A percentile compares a stretch with the other conserved stretches of the same genome.
Conservation (phyloP, 805 yeast species). For the Zygotorulaspora florentina region DNA sequence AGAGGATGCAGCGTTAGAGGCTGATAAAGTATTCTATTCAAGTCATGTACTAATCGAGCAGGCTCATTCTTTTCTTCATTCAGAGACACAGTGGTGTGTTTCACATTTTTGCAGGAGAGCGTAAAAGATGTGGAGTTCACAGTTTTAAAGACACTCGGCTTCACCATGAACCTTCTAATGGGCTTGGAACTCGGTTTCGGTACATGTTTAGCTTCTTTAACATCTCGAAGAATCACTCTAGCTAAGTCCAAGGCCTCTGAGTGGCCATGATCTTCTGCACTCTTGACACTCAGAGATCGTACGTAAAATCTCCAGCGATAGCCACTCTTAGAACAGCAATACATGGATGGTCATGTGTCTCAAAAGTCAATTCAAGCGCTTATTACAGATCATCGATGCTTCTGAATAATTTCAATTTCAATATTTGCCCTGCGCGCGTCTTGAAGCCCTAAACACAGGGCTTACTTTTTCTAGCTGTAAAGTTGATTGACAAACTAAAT, state of each 20-base stretch:
- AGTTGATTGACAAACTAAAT: slow-evolving; percentile 16
- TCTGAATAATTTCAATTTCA: neutral
- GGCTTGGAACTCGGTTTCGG: neutral
- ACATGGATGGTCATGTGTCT: too few relatives aligned
- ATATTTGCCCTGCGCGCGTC: neutral
- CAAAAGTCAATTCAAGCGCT: too few relatives aligned
- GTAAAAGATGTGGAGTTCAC: slow-evolving; percentile 4
- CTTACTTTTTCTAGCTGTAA: neutral
- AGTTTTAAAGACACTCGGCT: neutral
- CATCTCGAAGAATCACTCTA: neutral
- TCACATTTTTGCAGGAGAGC: slow-evolving; percentile 5
- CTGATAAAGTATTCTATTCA: slow-evolving; percentile 69
- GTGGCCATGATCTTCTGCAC: neutral
- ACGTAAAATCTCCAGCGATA: too few relatives aligned
- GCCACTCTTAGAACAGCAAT: too few relatives aligned
- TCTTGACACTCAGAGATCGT: neutral
- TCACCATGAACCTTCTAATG: neutral
- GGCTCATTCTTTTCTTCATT: slow-evolving; percentile 15
- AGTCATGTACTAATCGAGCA: slow-evolving; percentile 60
- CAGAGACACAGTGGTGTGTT: slow-evolving; percentile 15
- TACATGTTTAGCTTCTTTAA: neutral
- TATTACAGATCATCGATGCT: neutral
- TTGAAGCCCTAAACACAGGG: neutral
- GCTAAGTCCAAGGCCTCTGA: slow-evolving; percentile 1
- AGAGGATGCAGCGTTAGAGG: slow-evolving; percentile 72